phyloP scores from a whole-genome alignment of 2,329 filamentous ascomycete species.

The Aspergillus sp. region DNA sequence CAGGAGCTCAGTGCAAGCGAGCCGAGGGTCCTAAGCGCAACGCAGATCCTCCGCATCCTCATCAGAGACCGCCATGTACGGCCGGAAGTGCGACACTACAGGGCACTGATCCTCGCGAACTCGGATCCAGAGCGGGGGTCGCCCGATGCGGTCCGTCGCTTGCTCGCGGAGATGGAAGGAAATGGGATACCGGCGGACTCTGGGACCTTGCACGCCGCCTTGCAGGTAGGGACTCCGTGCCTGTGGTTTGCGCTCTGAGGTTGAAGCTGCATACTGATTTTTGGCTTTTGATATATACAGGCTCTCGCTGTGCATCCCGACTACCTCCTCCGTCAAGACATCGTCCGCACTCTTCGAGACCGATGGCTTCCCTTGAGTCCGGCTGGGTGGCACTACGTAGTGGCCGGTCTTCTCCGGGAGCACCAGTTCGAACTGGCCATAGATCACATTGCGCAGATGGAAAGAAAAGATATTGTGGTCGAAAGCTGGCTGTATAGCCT shows the following conservation, averaged over 20 bases:
- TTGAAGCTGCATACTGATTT: background rate
- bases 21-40: slow-evolving; percentile 26
- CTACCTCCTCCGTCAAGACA: slow-evolving; percentile 69
- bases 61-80: slow-evolving; percentile 36
- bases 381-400: slow-evolving; percentile 64
- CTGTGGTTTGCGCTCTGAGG: background rate
- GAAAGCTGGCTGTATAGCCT: slow-evolving; percentile 76
- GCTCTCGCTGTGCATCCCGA: slow-evolving; percentile 82
- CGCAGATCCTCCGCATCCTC: slow-evolving; percentile 36
- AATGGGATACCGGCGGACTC: slow-evolving; percentile 63
- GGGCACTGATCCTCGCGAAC: slow-evolving; percentile 72
- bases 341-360: slow-evolving; percentile 64
- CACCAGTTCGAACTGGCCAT: slow-evolving; percentile 80
- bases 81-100: slow-evolving; percentile 55
- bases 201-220: slow-evolving; percentile 67
- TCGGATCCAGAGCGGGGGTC: slow-evolving; percentile 63
- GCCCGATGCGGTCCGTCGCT: slow-evolving; percentile 57
- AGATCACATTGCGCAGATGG: slow-evolving; percentile 66
- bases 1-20: slow-evolving; percentile 22
- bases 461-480: slow-evolving; percentile 54
- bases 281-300: slow-evolving; percentile 31
- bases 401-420: slow-evolving; percentile 75
- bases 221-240: slow-evolving; percentile 55
- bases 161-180: slow-evolving; percentile 72
- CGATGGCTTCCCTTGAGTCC: slow-evolving; percentile 67